Conservation (phyloP, 148 eudicot genomes). For the Camellia lanceoleosa region DNA sequence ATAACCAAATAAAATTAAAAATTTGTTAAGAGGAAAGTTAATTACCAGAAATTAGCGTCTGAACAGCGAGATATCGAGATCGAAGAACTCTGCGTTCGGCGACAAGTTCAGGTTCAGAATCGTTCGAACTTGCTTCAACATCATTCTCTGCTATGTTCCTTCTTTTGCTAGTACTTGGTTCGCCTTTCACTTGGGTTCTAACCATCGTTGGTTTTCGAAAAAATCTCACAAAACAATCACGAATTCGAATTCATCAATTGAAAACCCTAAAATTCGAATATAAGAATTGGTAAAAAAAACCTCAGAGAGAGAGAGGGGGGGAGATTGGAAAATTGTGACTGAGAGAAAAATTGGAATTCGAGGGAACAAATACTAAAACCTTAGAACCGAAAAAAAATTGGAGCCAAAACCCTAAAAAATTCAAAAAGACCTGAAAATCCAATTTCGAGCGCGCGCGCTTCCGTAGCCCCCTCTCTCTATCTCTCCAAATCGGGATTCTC, state of each 20-base stretch:
- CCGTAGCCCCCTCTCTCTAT: neutral
- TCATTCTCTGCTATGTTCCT: neutral
- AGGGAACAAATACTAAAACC: neutral
- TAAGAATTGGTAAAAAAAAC: neutral
- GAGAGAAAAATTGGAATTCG: neutral
- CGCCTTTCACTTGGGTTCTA: conserved; percentile 21
- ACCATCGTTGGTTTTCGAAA: conserved; percentile 17
- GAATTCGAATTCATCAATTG: neutral
- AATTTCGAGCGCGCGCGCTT: neutral
- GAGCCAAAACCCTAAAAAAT: conserved; percentile 15
- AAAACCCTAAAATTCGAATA: conserved; percentile 13
- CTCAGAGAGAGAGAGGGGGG: neutral
- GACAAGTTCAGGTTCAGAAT: conserved; percentile 24
- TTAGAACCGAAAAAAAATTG: neutral
- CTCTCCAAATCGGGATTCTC: neutral
- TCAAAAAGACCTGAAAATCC: neutral
- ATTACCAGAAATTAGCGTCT: conserved; percentile 60
- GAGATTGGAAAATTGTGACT: neutral
- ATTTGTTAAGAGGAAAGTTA: neutral
- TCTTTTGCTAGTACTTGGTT: conserved; percentile 8
- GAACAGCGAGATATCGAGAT: conserved; percentile 63
- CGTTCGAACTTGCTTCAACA: conserved; percentile 15
- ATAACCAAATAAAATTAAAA: neutral
- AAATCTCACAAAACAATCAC: neutral
- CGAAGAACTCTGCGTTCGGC: conserved; percentile 61